phyloP scores from a whole-genome alignment of 108 stramenopile species.

The Pseudonitzschia multiseries region DNA sequence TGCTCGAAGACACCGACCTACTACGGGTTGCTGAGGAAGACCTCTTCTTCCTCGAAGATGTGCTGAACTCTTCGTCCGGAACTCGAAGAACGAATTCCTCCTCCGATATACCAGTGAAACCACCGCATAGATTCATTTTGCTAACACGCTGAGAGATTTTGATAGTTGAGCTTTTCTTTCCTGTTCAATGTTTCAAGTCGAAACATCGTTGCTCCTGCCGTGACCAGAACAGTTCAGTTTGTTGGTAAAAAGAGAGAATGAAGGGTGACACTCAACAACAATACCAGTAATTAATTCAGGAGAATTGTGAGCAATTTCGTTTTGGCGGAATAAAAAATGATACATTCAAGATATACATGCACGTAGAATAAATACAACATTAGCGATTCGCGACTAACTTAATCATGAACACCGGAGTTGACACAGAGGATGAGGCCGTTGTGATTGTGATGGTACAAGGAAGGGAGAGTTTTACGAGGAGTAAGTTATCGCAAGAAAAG shows the following conservation, averaged over 20 bases:
- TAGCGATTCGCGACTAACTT: background rate
- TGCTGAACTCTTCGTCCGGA: slow-evolving; percentile 26
- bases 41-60: slow-evolving; percentile 21
- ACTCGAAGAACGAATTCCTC: slow-evolving; percentile 23
- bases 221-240: background rate
- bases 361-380: background rate
- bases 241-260: background rate
- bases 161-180: background rate
- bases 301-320: background rate
- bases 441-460: too few relatives aligned
- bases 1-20: background rate
- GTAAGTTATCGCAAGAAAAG: too few relatives aligned
- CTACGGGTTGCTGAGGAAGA: slow-evolving; percentile 12
- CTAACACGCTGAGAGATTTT: background rate
- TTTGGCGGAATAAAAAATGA: background rate
- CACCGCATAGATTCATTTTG: slow-evolving; percentile 40
- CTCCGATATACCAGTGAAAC: slow-evolving; percentile 19
- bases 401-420: background rate
- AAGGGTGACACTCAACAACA: too few relatives aligned
- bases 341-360: background rate
- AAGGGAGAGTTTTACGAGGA: too few relatives aligned
- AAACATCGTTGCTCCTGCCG: background rate
- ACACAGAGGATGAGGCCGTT: background rate
- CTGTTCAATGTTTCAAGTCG: background rate
- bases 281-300: background rate